These are phyloP conservation scores for Aspergillus alliaceus DNA, from an alignment of 2,329 filamentous ascomycete species.

Conservation along the genomic window DNA sequence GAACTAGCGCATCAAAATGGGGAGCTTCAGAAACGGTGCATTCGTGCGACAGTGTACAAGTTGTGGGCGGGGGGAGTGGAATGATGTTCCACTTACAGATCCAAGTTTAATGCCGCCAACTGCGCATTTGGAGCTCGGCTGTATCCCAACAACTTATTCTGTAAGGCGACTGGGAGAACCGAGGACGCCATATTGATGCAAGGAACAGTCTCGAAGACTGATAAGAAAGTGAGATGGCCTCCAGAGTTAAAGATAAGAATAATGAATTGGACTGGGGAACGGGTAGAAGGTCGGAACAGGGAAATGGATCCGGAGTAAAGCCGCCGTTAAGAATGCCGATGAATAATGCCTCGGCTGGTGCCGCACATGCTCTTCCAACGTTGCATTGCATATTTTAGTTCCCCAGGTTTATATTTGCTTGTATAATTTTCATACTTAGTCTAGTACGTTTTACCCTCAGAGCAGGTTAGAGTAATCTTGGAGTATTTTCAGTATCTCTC, in stretches of 20 bases:
- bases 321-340: neutral
- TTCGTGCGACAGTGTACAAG: neutral
- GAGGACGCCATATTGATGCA: constrained; percentile 39
- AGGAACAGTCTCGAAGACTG: constrained; percentile 8
- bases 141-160: constrained; percentile 45
- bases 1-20: constrained; percentile 1
- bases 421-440: too few relatives aligned
- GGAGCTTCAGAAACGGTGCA: neutral
- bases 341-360: constrained; percentile 12
- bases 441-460: too few relatives aligned
- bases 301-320: constrained; percentile 3
- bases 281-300: constrained; percentile 15
- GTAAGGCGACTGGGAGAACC: constrained; percentile 43
- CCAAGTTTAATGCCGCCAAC: constrained; percentile 39
- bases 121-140: constrained; percentile 33
- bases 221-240: constrained; percentile 3
- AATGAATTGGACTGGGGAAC: constrained; percentile 10
- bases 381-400: neutral
- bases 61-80: neutral
- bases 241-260: neutral
- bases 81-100: constrained; percentile 39
- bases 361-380: constrained; percentile 9
- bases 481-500: too few relatives aligned
- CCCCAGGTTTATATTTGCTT: neutral
- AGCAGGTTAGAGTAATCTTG: too few relatives aligned